Evolutionary conservation across 2,329 filamentous ascomycete genomes (phyloP).

Genomic region (Talaromyces sp.): DNA sequence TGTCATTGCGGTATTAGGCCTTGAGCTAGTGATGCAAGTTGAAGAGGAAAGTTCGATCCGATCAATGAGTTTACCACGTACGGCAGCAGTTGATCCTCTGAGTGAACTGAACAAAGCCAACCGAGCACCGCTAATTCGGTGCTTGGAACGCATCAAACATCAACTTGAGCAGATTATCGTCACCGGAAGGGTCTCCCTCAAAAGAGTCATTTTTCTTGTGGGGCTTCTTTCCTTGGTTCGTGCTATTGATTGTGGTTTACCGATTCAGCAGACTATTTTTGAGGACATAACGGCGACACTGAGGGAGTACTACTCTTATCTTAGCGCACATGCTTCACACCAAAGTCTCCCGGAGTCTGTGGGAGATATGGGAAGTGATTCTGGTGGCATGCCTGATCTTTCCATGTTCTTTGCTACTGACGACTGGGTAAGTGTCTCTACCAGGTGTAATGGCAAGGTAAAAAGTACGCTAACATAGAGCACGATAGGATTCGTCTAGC

Average conservation of each 20-base stretch:
- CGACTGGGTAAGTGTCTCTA: constrained; percentile 3
- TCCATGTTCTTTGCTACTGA: constrained; percentile 5
- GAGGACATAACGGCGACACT: constrained; percentile 14
- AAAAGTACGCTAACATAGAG: not conserved
- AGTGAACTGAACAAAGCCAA: constrained; percentile 14
- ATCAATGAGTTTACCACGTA: not conserved
- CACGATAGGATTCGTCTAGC: not conserved
- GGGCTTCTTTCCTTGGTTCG: constrained; percentile 12
- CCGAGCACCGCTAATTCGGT: constrained; percentile 18
- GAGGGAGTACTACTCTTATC: constrained; percentile 12
- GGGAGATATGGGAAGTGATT: not conserved
- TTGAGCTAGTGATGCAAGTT: constrained; percentile 23
- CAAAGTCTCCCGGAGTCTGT: not conserved
- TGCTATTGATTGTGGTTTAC: constrained; percentile 16
- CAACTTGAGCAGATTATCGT: constrained; percentile 21
- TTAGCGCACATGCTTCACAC: constrained; percentile 8
- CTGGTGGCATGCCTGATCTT: not conserved
- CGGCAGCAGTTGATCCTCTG: constrained; percentile 10
- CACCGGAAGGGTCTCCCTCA: constrained; percentile 14
- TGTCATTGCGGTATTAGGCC: constrained; percentile 19
- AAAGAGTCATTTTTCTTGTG: constrained; percentile 15
- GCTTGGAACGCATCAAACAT: constrained; percentile 17
- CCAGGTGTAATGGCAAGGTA: not conserved
- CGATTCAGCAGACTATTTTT: constrained; percentile 13
- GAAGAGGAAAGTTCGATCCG: constrained; percentile 17